Conservation (phyloP, 176 grass and related monocot genomes). For the Avena sativa region DNA sequence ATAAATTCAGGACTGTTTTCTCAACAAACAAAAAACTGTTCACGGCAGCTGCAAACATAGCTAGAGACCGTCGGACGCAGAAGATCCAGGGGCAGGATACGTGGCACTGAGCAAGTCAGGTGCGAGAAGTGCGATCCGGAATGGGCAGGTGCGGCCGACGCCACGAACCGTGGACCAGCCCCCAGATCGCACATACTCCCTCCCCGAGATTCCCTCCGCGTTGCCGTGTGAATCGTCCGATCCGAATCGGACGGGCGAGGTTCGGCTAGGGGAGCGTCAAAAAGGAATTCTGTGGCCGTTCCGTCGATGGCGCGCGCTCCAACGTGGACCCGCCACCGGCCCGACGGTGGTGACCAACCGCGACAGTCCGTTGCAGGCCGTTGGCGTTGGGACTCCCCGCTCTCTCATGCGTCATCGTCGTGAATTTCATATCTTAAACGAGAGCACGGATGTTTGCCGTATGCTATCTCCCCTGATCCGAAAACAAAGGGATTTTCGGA, state of each 20-base stretch:
- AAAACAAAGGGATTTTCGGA: too few relatives aligned
- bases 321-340: slow-evolving; percentile 14
- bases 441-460: too few relatives aligned
- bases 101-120: slow-evolving; percentile 9
- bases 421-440: not conserved
- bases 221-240: not conserved
- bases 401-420: not conserved
- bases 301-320: slow-evolving; percentile 17
- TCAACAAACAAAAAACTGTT: too few relatives aligned
- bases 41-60: too few relatives aligned
- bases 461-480: too few relatives aligned
- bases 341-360: not conserved
- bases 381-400: not conserved
- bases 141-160: not conserved
- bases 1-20: too few relatives aligned
- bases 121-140: not conserved
- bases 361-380: slow-evolving; percentile 11
- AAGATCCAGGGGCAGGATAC: not conserved
- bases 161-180: not conserved
- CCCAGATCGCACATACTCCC: not conserved
- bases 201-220: slow-evolving; percentile 22
- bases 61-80: not conserved
- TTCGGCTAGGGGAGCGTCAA: not conserved
- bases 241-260: not conserved
- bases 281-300: not conserved